Evolutionary conservation across 2,329 filamentous ascomycete species (phyloP), one percentile per base, ranked within the genome.

Genomic region (Cytospora piceae): DNA sequence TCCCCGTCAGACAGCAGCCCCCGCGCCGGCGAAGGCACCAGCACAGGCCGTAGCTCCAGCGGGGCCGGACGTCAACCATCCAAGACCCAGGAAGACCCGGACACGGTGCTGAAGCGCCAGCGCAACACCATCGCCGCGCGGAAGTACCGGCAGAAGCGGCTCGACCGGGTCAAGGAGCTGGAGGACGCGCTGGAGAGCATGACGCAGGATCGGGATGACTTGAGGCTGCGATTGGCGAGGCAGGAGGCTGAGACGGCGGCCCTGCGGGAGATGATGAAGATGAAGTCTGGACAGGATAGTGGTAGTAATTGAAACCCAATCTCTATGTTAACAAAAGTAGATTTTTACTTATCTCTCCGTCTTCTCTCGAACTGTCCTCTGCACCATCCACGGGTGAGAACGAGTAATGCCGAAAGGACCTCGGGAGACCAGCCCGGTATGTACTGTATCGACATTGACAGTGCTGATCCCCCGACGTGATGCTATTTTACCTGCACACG

Each of bases 61-160:
- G 65, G 65, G 1, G 63, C 63, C 14, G 66, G 66, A 15, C 66
- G 66, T 34, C 46, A 61, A 15, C 58, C 53, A 15, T 14, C 52
- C 51, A 42, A 24, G 49, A 62, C 68, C 22, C 69, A 67, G n/a
- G 68, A 70, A 27, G 72, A 75, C 52, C 64, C 68, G 2, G 71
- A 73, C 39, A 58, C 73, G 11, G 20, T 74, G 1, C 63, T 73
- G 61, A 89, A 88, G 75, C 84, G 87, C 27, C 81, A 83, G 67
- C 83, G 83, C 68, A 89, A 90, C 76, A 89, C 85, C 39, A 78
- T 87, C 62, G 87, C 87, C 11, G 87, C 87, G 49, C 81, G 85
- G 52, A 83, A 85, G 59, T 89, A 88, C 74, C 83, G 87, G 24
- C 86, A 89, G 72, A 87, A 87, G 72, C 85, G 86, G 68, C 77